Base-by-base conservation (phyloP, 108 stramenopile species). In the Nitzschia palea region DNA sequence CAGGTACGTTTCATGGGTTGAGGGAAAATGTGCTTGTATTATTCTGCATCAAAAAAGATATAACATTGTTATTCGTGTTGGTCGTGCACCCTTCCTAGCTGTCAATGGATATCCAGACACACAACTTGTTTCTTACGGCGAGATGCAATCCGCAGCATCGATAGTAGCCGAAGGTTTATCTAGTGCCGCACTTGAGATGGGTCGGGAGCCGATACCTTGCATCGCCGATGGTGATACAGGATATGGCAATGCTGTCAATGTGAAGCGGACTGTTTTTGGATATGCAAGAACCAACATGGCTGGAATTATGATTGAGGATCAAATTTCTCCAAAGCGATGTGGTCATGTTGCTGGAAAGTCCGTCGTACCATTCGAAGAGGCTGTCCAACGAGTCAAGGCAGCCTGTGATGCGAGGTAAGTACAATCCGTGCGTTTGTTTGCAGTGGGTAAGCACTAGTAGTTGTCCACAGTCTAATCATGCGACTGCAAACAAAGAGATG, bases 181-280 rank as follows among this genome's bases (percentile, higher is more conserved):
- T 15, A 83, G 82, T 67, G 91, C 82, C 10, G 91, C 89, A 18
- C 59, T 84, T 10, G 91, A 93, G 73, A 48, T 68, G 48, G 74
- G 76, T 6, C 76, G 55, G 20, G 70, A 74, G 9, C 81, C 88
- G 6, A 93, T 97, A 56, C 96, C 96, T 50, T 97, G 96, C 78
- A 97, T 98, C 68, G 96, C 94, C 34, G 97, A 98, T 69, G 97
- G 97, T 5, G 97, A 98, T 58, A 97, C 97, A 18, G 97, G 95
- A 2, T 98, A 98, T 65, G 97, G 97, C 6, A 97, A 97, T 73
- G 94, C 96, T 22, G 72, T 97, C 29, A 97, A 97, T 73, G 89
- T 89, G 29, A 93, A 96, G 58, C 81, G 96, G 37, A 96, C 95
- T 10, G 79, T 97, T 9, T 80, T 76, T 61, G 88, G 90, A 3